Conservation (phyloP, 345 rosid species). For the Mercurialis annua region DNA sequence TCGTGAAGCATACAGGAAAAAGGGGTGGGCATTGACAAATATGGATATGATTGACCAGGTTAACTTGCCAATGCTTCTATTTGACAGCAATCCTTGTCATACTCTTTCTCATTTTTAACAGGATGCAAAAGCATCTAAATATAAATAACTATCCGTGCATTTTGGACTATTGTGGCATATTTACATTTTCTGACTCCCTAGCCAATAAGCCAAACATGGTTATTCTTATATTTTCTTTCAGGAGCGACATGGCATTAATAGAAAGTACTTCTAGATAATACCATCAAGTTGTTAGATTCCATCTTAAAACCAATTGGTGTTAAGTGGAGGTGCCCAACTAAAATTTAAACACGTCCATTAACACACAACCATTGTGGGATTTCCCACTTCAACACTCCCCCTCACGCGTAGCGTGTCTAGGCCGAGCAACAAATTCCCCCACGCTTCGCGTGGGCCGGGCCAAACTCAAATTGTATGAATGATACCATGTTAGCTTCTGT, state of each 20-base stretch:
- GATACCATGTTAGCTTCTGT: too few species aligned
- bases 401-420: too few species aligned
- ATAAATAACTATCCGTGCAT: too few species aligned
- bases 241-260: background rate
- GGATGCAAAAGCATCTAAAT: background rate
- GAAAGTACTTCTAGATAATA: background rate
- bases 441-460: too few species aligned
- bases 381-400: too few species aligned
- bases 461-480: too few species aligned
- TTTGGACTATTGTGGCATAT: background rate
- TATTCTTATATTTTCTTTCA: background rate
- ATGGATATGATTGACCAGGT: slow-evolving; percentile 33
- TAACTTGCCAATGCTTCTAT: background rate
- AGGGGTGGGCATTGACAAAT: slow-evolving; percentile 30
- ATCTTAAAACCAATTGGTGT: too few species aligned
- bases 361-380: too few species aligned
- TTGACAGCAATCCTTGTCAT: background rate
- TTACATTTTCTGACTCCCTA: background rate
- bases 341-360: too few species aligned
- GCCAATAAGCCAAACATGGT: background rate
- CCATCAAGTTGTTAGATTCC: too few species aligned
- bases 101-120: background rate
- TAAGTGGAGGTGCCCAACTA: too few species aligned
- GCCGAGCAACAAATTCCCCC: too few species aligned
- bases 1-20: slow-evolving; percentile 30